Conservation (phyloP, 225 moss, liverwort and hornwort species). For the Pleurozium schreberi region DNA sequence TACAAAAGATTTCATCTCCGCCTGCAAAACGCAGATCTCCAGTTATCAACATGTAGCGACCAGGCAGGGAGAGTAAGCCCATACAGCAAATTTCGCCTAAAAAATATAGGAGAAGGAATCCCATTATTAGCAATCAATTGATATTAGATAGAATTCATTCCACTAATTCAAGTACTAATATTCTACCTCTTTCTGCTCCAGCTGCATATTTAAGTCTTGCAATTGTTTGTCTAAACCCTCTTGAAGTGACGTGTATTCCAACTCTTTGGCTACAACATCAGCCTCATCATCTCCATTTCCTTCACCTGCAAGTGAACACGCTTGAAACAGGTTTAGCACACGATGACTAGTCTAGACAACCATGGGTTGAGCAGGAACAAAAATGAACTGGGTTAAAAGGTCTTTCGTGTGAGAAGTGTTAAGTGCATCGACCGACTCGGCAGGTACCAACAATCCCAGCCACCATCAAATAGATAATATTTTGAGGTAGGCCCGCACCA, state of each 20-base stretch:
- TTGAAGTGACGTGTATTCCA: constrained; percentile 69
- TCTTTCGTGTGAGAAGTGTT: too few species aligned
- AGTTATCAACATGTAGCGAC: neutral
- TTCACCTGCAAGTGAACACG: constrained; percentile 9
- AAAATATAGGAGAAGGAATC: neutral
- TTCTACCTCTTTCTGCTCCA: constrained; percentile 86
- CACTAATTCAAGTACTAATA: neutral
- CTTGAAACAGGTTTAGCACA: neutral
- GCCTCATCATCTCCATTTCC: constrained; percentile 38
- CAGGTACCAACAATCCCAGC: neutral
- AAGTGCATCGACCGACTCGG: neutral
- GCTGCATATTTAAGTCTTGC: constrained; percentile 65
- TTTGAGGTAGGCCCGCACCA: neutral
- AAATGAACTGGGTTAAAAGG: too few species aligned
- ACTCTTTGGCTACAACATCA: constrained; percentile 71
- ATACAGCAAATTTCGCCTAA: neutral
- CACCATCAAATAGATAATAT: too few species aligned
- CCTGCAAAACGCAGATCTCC: constrained; percentile 18
- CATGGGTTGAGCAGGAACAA: neutral
- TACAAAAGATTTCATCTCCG: constrained; percentile 80
- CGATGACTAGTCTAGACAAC: neutral
- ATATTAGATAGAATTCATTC: too few species aligned
- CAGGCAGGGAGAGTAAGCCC: too few species aligned
- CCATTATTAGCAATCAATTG: neutral
- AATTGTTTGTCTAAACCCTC: constrained; percentile 67